Percentiles rank a stretch among this genome's conserved stretches.
phyloP scores from a whole-genome alignment of 352 stramenopile genomes.

The Phytophthora idaei region DNA sequence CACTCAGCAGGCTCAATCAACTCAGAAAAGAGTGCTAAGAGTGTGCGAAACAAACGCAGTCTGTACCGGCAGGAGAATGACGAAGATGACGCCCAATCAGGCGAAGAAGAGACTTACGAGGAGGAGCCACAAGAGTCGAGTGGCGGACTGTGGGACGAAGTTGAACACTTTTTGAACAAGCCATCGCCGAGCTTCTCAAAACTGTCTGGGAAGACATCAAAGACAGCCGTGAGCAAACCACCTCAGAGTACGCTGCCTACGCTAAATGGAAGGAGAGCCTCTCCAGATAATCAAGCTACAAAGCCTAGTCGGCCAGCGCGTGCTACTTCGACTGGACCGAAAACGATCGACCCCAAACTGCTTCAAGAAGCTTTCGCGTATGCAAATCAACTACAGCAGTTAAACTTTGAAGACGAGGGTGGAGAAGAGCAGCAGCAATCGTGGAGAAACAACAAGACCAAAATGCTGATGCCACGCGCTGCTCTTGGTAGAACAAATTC shows the following conservation, averaged over 20 bases:
- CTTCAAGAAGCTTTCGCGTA: slow-evolving; percentile 84
- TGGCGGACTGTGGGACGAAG: slow-evolving; percentile 64
- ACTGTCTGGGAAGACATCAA: slow-evolving; percentile 40
- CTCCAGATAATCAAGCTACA: slow-evolving; percentile 38
- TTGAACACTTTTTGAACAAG: slow-evolving; percentile 79
- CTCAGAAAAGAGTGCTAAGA: slow-evolving; percentile 42
- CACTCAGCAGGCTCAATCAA: slow-evolving; percentile 50
- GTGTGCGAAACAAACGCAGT: slow-evolving; percentile 34
- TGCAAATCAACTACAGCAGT: slow-evolving; percentile 54
- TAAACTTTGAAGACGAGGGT: slow-evolving; percentile 50
- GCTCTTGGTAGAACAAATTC: slow-evolving; percentile 30
- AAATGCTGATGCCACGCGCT: slow-evolving; percentile 28
- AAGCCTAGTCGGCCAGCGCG: slow-evolving; percentile 24
- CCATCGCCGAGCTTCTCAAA: slow-evolving; percentile 61
- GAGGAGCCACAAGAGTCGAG: slow-evolving; percentile 56
- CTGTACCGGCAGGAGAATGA: slow-evolving; percentile 28
- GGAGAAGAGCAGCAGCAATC: slow-evolving; percentile 29
- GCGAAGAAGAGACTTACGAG: slow-evolving; percentile 4
- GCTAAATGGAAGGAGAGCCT: slow-evolving; percentile 31
- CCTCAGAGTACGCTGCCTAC: slow-evolving; percentile 51
- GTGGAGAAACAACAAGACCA: slow-evolving; percentile 26
- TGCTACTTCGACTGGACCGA: slow-evolving; percentile 13
- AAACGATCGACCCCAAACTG: slow-evolving; percentile 62
- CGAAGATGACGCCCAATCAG: too few relatives aligned
- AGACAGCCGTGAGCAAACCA: slow-evolving; percentile 23